phyloP scores from a whole-genome alignment of 495 filamentous ascomycete genomes.

The Talaromyces wortmannii region DNA sequence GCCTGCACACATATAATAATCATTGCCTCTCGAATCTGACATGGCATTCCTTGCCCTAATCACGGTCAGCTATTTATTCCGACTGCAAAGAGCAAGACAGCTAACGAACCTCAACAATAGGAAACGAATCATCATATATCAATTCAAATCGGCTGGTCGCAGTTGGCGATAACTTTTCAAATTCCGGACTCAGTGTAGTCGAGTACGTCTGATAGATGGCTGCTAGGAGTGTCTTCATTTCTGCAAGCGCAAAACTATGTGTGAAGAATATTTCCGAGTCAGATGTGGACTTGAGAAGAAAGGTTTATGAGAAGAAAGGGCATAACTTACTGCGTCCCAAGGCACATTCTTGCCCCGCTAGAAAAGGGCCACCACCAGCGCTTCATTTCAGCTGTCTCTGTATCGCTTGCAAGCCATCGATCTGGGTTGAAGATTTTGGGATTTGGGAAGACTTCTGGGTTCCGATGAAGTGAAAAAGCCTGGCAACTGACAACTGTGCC shows the following conservation, averaged over 20 bases:
- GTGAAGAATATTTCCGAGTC: background rate
- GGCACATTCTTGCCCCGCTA: constrained; percentile 19
- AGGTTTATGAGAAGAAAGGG: background rate
- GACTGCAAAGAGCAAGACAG: background rate
- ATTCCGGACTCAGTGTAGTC: constrained; percentile 14
- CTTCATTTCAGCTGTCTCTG: constrained; percentile 31
- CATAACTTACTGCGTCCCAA: constrained; percentile 25
- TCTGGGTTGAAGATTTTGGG: constrained; percentile 12
- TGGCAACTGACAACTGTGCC: background rate
- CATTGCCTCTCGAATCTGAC: background rate
- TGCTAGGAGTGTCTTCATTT: constrained; percentile 34
- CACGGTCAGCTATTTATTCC: background rate
- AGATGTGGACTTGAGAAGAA: background rate
- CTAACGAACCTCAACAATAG: background rate
- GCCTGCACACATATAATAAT: background rate
- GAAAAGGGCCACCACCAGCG: constrained; percentile 27
- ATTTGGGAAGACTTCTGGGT: constrained; percentile 2
- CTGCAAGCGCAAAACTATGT: constrained; percentile 28
- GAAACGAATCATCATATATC: constrained; percentile 24
- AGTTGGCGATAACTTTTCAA: constrained; percentile 16
- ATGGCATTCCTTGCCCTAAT: background rate
- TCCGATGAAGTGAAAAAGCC: constrained; percentile 1
- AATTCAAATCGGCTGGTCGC: constrained; percentile 32
- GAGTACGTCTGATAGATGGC: constrained; percentile 26
- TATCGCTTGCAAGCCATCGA: constrained; percentile 13